These are phyloP conservation scores for Acaromyces ingoldii DNA, from an alignment of 1,284 basidiomycete genomes.

Conservation along the genomic window DNA sequence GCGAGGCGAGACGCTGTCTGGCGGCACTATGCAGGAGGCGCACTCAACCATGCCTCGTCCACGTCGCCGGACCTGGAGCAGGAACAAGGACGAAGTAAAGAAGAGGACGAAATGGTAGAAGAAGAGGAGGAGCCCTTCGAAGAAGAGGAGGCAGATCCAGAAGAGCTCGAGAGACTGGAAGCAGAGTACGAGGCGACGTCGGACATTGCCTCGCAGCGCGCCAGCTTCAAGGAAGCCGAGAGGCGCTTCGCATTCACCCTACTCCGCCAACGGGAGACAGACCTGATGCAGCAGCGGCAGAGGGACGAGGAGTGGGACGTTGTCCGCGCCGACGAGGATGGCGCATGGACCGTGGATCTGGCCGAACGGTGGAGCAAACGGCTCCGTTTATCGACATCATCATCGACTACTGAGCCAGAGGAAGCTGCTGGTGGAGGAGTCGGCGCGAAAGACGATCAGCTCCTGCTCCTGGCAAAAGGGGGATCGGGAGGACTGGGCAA, in stretches of 20 bases:
- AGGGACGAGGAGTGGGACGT: background rate
- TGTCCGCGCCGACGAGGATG: background rate
- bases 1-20: conserved; percentile 35
- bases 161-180: no score
- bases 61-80: no score
- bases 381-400: no score
- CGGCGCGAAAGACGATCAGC: background rate
- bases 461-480: conserved; percentile 57
- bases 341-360: background rate
- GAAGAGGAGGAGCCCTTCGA: background rate
- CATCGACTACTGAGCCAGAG: no score
- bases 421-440: background rate
- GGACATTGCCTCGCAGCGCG: conserved; percentile 4
- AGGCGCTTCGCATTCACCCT: conserved; percentile 12
- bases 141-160: conserved; percentile 1
- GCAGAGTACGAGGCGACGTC: conserved; percentile 6
- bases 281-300: no score
- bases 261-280: no score
- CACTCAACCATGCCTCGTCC: background rate
- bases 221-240: conserved; percentile 11
- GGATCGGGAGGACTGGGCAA: conserved; percentile 85
- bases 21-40: conserved; percentile 46
- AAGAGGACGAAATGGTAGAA: background rate
- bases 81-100: no score
- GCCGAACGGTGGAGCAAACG: no score